Evolutionary conservation across 345 rosid species (phyloP).

Genomic region (Brassica juncea): DNA sequence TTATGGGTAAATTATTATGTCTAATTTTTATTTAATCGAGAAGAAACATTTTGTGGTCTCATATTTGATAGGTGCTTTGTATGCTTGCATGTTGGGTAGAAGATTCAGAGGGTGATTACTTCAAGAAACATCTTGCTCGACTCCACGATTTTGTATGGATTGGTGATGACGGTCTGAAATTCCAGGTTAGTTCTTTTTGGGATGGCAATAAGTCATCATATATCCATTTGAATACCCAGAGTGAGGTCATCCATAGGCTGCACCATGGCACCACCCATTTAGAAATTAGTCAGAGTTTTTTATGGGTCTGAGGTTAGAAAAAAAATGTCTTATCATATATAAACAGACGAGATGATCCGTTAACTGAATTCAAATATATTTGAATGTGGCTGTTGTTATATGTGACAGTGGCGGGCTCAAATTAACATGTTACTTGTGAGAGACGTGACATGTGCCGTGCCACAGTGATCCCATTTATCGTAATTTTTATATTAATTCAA

Average conservation of each 20-base stretch:
- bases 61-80: background rate
- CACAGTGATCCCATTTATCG: background rate
- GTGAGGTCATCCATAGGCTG: too few species aligned
- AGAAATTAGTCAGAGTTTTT: too few species aligned
- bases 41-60: background rate
- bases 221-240: too few species aligned
- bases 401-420: background rate
- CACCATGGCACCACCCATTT: too few species aligned
- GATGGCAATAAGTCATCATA: background rate
- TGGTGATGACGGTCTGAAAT: background rate
- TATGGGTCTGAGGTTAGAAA: too few species aligned
- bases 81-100: constrained; percentile 1
- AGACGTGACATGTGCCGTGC: background rate
- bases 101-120: background rate
- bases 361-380: background rate
- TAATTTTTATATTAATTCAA: background rate
- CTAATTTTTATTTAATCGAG: background rate
- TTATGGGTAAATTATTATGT: background rate
- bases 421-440: background rate
- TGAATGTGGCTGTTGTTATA: background rate
- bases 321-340: too few species aligned
- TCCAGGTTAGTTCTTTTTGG: background rate
- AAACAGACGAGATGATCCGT: background rate
- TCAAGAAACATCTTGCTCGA: constrained; percentile 1
- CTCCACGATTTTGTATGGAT: constrained; percentile 1